Evolutionary conservation across 2,329 filamentous ascomycete species (phyloP).

Genomic region (Reticulascus tulasneorum): DNA sequence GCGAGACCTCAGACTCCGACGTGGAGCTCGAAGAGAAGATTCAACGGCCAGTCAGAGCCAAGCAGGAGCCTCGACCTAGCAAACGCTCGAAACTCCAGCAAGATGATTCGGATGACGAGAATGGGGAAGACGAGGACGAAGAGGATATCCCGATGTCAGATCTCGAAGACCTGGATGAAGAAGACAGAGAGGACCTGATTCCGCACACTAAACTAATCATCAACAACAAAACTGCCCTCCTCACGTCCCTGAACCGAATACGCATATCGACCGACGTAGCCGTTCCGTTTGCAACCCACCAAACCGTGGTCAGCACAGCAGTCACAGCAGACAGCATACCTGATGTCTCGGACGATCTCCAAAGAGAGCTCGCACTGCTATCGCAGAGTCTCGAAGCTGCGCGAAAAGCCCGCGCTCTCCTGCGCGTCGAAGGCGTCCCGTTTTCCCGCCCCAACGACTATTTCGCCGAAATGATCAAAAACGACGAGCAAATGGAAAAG

Average conservation of each 20-base stretch:
- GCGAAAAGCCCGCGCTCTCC: slow-evolving; percentile 63
- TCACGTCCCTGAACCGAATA: slow-evolving; percentile 75
- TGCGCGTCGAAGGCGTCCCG: slow-evolving; percentile 77
- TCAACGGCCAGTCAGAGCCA: slow-evolving; percentile 39
- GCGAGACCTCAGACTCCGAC: slow-evolving; percentile 63
- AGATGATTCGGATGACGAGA: slow-evolving; percentile 50
- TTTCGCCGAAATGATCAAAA: slow-evolving; percentile 99
- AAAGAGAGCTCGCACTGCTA: slow-evolving; percentile 90
- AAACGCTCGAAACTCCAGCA: slow-evolving; percentile 35
- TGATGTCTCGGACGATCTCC: slow-evolving; percentile 87
- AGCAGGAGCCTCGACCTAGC: too few species aligned
- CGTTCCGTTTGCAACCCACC: slow-evolving; percentile 78
- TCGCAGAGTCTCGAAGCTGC: slow-evolving; percentile 81
- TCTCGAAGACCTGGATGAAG: slow-evolving; percentile 71
- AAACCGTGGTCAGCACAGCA: slow-evolving; percentile 66
- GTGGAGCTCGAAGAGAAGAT: slow-evolving; percentile 74
- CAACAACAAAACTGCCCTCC: slow-evolving; percentile 90
- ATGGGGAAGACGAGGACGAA: slow-evolving; percentile 69
- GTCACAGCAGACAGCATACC: slow-evolving; percentile 64
- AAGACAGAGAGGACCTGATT: slow-evolving; percentile 81
- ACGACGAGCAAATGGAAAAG: slow-evolving; percentile 96
- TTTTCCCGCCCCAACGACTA: slow-evolving; percentile 92
- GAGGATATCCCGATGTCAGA: slow-evolving; percentile 90
- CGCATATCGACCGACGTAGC: slow-evolving; percentile 61
- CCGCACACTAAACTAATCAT: slow-evolving; percentile 92